Evolutionary conservation across 179 eudicot genomes (phyloP).

Genomic region (Beta corolliflora): DNA sequence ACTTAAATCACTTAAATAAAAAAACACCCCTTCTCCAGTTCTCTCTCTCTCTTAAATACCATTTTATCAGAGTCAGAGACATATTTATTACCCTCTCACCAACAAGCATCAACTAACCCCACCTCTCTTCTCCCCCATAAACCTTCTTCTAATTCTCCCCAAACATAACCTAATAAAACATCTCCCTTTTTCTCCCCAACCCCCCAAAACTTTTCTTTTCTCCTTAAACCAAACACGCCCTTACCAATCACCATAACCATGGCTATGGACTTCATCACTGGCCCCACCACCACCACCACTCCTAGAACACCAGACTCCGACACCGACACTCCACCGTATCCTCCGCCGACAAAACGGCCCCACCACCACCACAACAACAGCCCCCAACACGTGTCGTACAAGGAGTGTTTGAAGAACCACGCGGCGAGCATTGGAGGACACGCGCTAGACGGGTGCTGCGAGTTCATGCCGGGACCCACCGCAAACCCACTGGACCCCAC

Average conservation of each 20-base stretch:
- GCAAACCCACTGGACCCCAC: constrained; percentile 27
- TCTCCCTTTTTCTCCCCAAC: neutral
- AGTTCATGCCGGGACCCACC: constrained; percentile 50
- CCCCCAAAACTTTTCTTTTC: neutral
- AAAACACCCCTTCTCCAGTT: no score
- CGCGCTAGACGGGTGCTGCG: constrained; percentile 51
- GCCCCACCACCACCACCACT: constrained; percentile 10
- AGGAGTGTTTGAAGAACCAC: constrained; percentile 50
- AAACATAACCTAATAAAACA: neutral
- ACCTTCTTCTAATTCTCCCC: constrained; percentile 5
- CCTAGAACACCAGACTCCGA: constrained; percentile 32
- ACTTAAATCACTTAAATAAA: no score
- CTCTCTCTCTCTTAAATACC: neutral
- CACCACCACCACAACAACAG: constrained; percentile 14
- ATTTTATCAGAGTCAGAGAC: constrained; percentile 16
- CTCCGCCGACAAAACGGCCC: constrained; percentile 12
- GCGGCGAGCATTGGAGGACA: constrained; percentile 50
- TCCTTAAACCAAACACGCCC: neutral
- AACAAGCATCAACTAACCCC: constrained; percentile 21
- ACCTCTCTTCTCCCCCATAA: neutral
- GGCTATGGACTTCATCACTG: constrained; percentile 29
- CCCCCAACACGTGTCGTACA: constrained; percentile 36
- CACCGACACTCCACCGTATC: constrained; percentile 36
- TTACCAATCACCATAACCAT: neutral
- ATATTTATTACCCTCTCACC: constrained; percentile 32